These are phyloP conservation scores for Moniliophthora roreri DNA, from an alignment of 1,284 basidiomycete species.

Conservation along the genomic window DNA sequence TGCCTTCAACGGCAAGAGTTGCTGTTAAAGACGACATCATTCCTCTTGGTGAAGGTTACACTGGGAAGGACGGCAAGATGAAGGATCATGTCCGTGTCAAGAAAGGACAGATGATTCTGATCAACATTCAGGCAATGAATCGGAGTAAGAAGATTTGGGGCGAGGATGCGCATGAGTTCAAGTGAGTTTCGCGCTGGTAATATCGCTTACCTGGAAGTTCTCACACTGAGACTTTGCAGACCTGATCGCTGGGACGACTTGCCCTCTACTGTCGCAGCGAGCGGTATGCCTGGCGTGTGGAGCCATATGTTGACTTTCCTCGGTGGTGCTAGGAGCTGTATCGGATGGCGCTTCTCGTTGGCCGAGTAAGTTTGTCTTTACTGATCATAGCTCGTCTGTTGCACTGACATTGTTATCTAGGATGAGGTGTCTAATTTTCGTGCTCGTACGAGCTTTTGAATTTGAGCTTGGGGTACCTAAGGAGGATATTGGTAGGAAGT, in stretches of 20 bases:
- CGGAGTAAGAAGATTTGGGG: conserved; percentile 53
- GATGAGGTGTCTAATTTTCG: background rate
- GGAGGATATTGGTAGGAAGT: background rate
- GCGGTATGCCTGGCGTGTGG: conserved; percentile 58
- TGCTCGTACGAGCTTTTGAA: background rate
- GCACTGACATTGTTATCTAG: background rate
- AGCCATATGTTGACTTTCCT: conserved; percentile 61
- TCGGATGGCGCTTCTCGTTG: conserved; percentile 56
- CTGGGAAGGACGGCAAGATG: conserved; percentile 25
- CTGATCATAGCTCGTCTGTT: background rate
- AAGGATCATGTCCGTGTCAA: conserved; percentile 30
- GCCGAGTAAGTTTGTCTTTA: background rate
- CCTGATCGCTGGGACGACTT: conserved; percentile 56
- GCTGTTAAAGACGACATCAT: conserved; percentile 55
- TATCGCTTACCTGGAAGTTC: no score
- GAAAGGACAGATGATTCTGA: conserved; percentile 44
- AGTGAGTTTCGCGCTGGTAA: conserved; percentile 34
- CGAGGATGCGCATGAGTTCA: conserved; percentile 51
- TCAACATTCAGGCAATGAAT: conserved; percentile 52
- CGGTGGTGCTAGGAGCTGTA: conserved; percentile 60
- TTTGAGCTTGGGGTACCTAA: conserved; percentile 1
- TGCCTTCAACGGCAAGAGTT: conserved; percentile 51
- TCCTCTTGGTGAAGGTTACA: conserved; percentile 48
- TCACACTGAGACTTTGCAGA: no score
- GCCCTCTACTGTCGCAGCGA: conserved; percentile 37